Percentiles rank a stretch among this genome's conserved stretches.
Evolutionary conservation across 345 rosid genomes (phyloP).

Genomic region (Syzygium oleosum): DNA sequence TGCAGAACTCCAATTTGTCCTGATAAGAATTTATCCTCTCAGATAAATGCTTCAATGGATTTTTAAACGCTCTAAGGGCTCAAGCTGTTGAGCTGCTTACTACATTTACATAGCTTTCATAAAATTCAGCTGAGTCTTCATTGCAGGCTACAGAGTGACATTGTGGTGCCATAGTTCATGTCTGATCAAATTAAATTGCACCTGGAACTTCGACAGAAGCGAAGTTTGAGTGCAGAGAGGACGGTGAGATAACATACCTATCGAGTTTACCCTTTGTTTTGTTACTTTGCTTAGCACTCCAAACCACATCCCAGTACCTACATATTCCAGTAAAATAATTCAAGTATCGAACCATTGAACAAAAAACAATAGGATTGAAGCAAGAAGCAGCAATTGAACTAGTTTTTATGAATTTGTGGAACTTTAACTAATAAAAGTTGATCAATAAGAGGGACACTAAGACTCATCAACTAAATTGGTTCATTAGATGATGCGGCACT

Average conservation of each 20-base stretch:
- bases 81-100: not conserved
- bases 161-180: not conserved
- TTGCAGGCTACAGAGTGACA: not conserved
- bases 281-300: not conserved
- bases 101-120: not conserved
- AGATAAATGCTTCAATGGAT: not conserved
- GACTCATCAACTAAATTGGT: not conserved
- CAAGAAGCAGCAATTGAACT: not conserved
- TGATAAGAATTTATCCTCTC: not conserved
- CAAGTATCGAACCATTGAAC: not conserved
- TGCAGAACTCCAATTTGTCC: not conserved
- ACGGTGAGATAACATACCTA: conserved; percentile 15
- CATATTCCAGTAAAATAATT: not conserved
- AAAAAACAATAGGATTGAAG: not conserved
- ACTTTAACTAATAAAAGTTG: not conserved
- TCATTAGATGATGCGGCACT: not conserved
- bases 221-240: not conserved
- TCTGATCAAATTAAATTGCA: not conserved
- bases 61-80: not conserved
- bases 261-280: conserved; percentile 39
- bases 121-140: not conserved
- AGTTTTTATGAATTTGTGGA: not conserved
- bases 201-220: not conserved
- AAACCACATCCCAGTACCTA: conserved; percentile 16
- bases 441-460: not conserved